Evolutionary conservation across 164 flowering plant genomes (phyloP), one percentile per base, ranked within the genome.

Genomic region (Akebia trifoliata): DNA sequence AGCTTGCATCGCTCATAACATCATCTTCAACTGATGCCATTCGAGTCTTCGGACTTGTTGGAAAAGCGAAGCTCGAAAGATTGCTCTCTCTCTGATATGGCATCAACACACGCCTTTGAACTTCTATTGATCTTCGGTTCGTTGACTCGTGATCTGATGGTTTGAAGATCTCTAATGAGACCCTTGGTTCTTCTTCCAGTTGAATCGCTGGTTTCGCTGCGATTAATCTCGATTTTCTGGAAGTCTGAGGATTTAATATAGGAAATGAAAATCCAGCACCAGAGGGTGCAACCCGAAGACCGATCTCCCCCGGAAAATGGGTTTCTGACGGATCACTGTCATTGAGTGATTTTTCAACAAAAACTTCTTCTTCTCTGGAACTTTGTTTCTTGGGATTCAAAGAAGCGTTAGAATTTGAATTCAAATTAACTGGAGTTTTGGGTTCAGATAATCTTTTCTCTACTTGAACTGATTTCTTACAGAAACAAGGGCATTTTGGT

Each of bases 1-100:
- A 91, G 69, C 97, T 91, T 0, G 94, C 87, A 40, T 91, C 96
- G 60, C 94, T 86, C 1, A 72, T 83, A 10, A 56, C 68, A 25
- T 87, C 95, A 26, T 84, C 94, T 9, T 79, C 86, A 2, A 21
- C 37, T 2, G 32, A 46, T 38, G 46, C 32, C 18, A 57, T 17
- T n/a, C 76, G 42, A 0, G 67, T 47, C 35, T 57, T 75, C 0
- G 80, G 78, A 38, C 79, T 77, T 0, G 69, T 50, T 11, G 76
- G 71, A 10, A 64, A 66, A 2, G 59, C 67, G 60, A 73, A 72
- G 31, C 70, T 61, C 55, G 62, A 61, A n/a, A 46, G 55, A 8
- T 53, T 50, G 45, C 10, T 25, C 8, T 70, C 60, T 4, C 57
- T 61, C 3, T 61, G 50, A 43, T 48, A 32, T 26, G 59, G 21